These are phyloP conservation scores for Globisporangium okanoganense DNA, from an alignment of 352 stramenopile genomes.

Conservation along the genomic window DNA sequence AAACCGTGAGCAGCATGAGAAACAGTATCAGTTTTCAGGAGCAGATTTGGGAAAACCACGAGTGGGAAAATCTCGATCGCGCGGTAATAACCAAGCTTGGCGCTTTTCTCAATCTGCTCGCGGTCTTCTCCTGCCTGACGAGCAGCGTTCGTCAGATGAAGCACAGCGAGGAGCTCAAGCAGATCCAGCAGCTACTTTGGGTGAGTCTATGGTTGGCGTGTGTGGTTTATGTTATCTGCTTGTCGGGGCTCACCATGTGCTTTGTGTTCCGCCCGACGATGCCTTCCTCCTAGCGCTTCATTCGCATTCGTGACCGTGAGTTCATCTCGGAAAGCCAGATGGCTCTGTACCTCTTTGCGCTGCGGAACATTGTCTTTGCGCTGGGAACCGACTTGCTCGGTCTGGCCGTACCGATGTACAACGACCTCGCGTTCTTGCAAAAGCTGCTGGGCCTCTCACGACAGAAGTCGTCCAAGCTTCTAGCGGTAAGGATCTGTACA, in stretches of 20 bases:
- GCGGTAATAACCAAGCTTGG: background rate
- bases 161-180: slow-evolving; percentile 13
- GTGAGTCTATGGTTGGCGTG: background rate
- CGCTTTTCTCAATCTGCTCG: slow-evolving; percentile 14
- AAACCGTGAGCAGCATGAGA: too few relatives aligned
- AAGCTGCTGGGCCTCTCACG: slow-evolving; percentile 13
- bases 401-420: slow-evolving; percentile 7
- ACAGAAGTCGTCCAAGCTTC: slow-evolving; percentile 8
- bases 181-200: slow-evolving; percentile 12
- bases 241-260: background rate
- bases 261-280: background rate
- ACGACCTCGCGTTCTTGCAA: slow-evolving; percentile 13
- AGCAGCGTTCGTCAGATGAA: slow-evolving; percentile 6
- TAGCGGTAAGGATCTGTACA: background rate
- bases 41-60: slow-evolving; percentile 8
- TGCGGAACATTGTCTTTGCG: slow-evolving; percentile 16
- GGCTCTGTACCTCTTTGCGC: slow-evolving; percentile 13
- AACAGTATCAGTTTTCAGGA: background rate
- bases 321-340: slow-evolving; percentile 14
- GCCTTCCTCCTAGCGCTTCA: slow-evolving; percentile 9
- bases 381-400: background rate
- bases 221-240: background rate
- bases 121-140: slow-evolving; percentile 10
- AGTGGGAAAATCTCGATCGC: slow-evolving; percentile 8
- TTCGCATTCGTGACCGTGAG: slow-evolving; percentile 16